Base-by-base conservation (phyloP, 108 stramenopile genomes). In the Parmales sp. region DNA sequence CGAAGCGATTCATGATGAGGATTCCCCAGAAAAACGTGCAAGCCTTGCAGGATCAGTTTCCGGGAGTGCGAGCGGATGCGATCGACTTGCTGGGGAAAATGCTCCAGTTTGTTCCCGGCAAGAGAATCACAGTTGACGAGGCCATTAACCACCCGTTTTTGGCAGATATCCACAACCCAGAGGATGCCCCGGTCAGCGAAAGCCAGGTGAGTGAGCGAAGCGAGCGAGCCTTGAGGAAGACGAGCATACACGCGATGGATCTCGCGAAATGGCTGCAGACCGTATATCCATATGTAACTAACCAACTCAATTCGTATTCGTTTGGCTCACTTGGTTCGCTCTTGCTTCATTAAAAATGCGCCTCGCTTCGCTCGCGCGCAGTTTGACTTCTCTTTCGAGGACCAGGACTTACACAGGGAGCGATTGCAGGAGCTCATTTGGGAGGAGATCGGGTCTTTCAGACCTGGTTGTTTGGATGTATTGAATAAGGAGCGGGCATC, bases 121-220 rank as follows among this genome's bases (percentile, higher is more conserved):
- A 81, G 77, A 84, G 97, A 23, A 86, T 90, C 70, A 83, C 86
- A 37, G 95, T 96, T 5, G 83, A 82, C 54, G 89, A 94, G 65
- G 90, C 97, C 31, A 81, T 98, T 51, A 73, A 78, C 34, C 97
- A 98, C 76, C 90, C 95, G 19, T 98, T 90, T 75, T 80, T 98
- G 72, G 69, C 90, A 38, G 81, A 84, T 37, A 78, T 94, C 36
- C 91, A 92, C 76, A 88, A 74, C 44, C 76, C 83, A 38, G 84
- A 86, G 20, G 92, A 93, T 63, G 95, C 93, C 75, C 89, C 90
- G 20, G 81, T 78, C n/a, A n/a, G n/a, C n/a, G n/a, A n/a, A n/a
- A n/a, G n/a, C n/a, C n/a, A n/a, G n/a, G n/a, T n/a, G n/a, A n/a
- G n/a, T n/a, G n/a, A n/a, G n/a, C n/a, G n/a, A n/a, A n/a, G n/a